phyloP scores from a whole-genome alignment of 2,329 filamentous ascomycete genomes.

The Pseudopyrenochaeta lycopersici region DNA sequence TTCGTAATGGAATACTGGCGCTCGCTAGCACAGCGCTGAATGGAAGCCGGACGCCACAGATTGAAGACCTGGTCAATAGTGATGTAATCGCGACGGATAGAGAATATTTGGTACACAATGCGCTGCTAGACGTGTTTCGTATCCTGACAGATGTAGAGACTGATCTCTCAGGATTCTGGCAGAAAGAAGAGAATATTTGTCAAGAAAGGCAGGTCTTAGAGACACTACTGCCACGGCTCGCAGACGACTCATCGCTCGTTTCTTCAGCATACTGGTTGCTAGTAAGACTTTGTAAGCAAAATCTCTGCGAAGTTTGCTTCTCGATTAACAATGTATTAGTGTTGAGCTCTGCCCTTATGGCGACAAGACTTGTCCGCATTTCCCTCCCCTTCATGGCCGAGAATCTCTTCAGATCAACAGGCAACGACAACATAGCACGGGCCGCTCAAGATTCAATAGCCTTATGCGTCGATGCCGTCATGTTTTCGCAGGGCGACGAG shows the following conservation, averaged over 20 bases:
- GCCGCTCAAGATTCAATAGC: slow-evolving; percentile 21
- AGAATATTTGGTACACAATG: slow-evolving; percentile 10
- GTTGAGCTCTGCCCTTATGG: slow-evolving; percentile 25
- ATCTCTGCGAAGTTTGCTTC: neutral
- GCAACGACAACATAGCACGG: slow-evolving; percentile 12
- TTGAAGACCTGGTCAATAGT: slow-evolving; percentile 45
- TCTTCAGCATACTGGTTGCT: slow-evolving; percentile 25
- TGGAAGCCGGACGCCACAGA: slow-evolving; percentile 39
- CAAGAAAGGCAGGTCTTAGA: slow-evolving; percentile 4
- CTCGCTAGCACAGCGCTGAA: slow-evolving; percentile 51
- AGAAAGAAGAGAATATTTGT: neutral
- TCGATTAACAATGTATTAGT: slow-evolving; percentile 16
- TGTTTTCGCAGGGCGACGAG: slow-evolving; percentile 31
- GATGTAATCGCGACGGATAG: slow-evolving; percentile 57
- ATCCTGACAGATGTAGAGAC: slow-evolving; percentile 5
- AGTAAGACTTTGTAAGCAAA: slow-evolving; percentile 25
- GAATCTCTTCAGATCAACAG: neutral
- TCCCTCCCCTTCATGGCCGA: slow-evolving; percentile 12
- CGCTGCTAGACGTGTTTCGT: slow-evolving; percentile 9
- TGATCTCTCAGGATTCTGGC: slow-evolving; percentile 20
- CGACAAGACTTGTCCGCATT: slow-evolving; percentile 9
- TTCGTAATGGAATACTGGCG: slow-evolving; percentile 62
- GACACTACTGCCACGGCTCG: slow-evolving; percentile 9
- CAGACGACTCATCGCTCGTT: slow-evolving; percentile 4
- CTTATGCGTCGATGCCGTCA: slow-evolving; percentile 29